Evolutionary conservation across 1,284 basidiomycete genomes (phyloP).

Genomic region (Fistulinella cinereoalba): DNA sequence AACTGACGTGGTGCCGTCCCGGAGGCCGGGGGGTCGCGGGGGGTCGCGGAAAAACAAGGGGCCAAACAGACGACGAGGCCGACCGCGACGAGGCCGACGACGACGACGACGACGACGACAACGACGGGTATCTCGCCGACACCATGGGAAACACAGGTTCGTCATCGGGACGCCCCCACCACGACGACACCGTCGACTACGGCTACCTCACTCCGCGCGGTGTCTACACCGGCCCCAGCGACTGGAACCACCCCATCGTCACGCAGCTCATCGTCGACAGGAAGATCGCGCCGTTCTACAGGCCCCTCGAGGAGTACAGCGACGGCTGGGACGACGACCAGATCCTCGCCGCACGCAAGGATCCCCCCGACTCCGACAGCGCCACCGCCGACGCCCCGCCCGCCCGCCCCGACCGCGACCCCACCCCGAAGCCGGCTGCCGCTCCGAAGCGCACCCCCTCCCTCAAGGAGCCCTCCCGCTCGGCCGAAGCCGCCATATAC

Average conservation of each 20-base stretch:
- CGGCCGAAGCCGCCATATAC: constrained; percentile 77
- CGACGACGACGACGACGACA: constrained; percentile 9
- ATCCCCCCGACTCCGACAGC: constrained; percentile 47
- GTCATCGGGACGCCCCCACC: constrained; percentile 62
- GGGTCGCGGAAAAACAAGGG: constrained; percentile 23
- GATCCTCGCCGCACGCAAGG: constrained; percentile 74
- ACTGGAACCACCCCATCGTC: constrained; percentile 89
- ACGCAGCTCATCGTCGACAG: constrained; percentile 85
- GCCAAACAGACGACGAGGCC: constrained; percentile 18
- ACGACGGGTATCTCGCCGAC: constrained; percentile 3
- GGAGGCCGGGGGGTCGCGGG: constrained; percentile 23
- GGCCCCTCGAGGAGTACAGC: constrained; percentile 91
- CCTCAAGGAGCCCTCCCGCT: constrained; percentile 54
- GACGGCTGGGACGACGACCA: constrained; percentile 83
- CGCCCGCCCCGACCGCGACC: constrained; percentile 39
- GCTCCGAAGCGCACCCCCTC: constrained; percentile 36
- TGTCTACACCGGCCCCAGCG: constrained; percentile 82
- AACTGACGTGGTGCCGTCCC: constrained; percentile 11
- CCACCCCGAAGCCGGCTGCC: constrained; percentile 43
- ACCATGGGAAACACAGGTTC: constrained; percentile 78
- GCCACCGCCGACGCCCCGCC: constrained; percentile 34
- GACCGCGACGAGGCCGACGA: too few species aligned
- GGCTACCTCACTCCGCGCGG: constrained; percentile 87
- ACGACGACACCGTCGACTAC: constrained; percentile 77
- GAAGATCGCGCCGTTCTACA: constrained; percentile 92